Base-by-base conservation (phyloP, 2,329 filamentous ascomycete genomes). In the Xylariaceae sp. region DNA sequence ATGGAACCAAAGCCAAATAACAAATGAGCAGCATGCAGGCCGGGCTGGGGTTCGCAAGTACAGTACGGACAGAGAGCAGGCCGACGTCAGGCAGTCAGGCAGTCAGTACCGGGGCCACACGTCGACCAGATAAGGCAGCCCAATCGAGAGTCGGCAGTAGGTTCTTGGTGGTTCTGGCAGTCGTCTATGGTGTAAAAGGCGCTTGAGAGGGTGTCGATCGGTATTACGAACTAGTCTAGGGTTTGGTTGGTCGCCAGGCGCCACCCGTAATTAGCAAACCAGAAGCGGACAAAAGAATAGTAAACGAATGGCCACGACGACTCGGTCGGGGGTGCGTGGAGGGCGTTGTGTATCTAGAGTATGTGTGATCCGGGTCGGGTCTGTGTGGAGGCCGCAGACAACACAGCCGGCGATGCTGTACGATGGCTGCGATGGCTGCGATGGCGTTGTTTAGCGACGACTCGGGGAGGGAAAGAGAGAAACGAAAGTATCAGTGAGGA, bases 241-340 rank as follows among this genome's bases (percentile, higher is more conserved):
- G 47, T 49, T 49, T 34, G 37, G 48, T 44, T 49, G n/a, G 46
- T 47, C 39, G 51, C 40, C 47, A 37, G 47, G 13, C 55, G 56
- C 52, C 55, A 60, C 51, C 61, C 56, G 53, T 58, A 54, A 37
- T 45, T 22, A 47, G 54, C 51, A 58, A 52, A 57, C 59, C 60
- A 61, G 55, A 61, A 43, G 47, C 32, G 44, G 49, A 42, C 50
- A 54, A 56, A 51, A 39, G 55, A 57, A 61, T 61, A 51, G 51
- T 50, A 64, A n/a, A 65, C 55, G 61, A 65, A 63, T 56, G 62
- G 53, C 65, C 61, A 57, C 61, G 59, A 61, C 63, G 55, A 63
- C 64, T 65, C 56, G 56, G 52, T 60, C 58, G 55, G 57, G 57
- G 48, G 21, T 10, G 13, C 10, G 13, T 10, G 3, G 32, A 9